A percentile compares a stretch with the other conserved stretches of the same genome.
These are phyloP conservation scores for Cercospora berteroae DNA, from an alignment of 2,329 filamentous ascomycete genomes.

Conservation along the genomic window DNA sequence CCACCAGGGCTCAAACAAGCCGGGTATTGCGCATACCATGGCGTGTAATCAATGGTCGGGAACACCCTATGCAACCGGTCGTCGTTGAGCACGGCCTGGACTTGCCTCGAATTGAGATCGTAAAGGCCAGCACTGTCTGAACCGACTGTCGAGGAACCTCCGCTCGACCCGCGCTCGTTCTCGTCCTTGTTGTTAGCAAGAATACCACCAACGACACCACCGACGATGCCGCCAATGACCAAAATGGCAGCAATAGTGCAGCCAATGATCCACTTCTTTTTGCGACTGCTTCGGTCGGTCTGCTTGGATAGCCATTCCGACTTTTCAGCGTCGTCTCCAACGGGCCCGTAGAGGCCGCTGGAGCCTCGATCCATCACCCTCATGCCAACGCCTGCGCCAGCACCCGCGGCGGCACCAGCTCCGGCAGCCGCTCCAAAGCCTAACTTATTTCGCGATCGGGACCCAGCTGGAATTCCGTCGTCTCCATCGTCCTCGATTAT, in stretches of 20 bases:
- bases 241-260: constrained; percentile 57
- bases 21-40: constrained; percentile 85
- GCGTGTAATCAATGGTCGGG: constrained; percentile 92
- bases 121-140: constrained; percentile 54
- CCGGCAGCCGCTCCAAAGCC: constrained; percentile 32
- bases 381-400: constrained; percentile 41
- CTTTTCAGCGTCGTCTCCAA: constrained; percentile 59
- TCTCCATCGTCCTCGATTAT: constrained; percentile 85
- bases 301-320: constrained; percentile 62
- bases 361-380: constrained; percentile 40
- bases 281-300: constrained; percentile 61
- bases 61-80: constrained; percentile 84
- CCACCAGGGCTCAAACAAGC: constrained; percentile 64
- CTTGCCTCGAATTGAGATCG: constrained; percentile 69
- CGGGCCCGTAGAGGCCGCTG: constrained; percentile 56
- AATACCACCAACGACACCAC: constrained; percentile 71
- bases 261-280: constrained; percentile 67
- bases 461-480: constrained; percentile 66
- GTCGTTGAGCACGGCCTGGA: constrained; percentile 79
- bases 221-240: constrained; percentile 68
- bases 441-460: constrained; percentile 18
- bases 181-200: constrained; percentile 49
- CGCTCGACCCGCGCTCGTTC: constrained; percentile 9
- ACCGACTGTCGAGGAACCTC: constrained; percentile 12
- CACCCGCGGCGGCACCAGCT: constrained; percentile 41